Conservation (phyloP, 495 filamentous ascomycete genomes). For the Trichocladium antarcticum region DNA sequence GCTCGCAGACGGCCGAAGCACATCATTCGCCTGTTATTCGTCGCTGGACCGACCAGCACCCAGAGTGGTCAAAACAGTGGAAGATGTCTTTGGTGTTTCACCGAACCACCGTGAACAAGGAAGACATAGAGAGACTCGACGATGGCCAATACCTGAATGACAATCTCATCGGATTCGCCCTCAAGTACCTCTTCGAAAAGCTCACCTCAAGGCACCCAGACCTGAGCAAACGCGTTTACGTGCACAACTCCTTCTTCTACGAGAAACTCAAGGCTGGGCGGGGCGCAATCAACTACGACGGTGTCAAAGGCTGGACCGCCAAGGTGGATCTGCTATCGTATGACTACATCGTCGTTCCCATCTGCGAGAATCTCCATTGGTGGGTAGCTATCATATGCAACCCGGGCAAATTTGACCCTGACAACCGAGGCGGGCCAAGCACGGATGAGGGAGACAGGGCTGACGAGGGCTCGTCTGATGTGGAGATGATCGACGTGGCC, state of each 20-base stretch:
- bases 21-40: not conserved
- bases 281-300: slow-evolving; percentile 60
- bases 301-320: slow-evolving; percentile 80
- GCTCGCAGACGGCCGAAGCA: not conserved
- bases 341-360: slow-evolving; percentile 83
- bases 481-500: slow-evolving; percentile 11
- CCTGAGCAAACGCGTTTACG: slow-evolving; percentile 56
- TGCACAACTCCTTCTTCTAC: slow-evolving; percentile 91
- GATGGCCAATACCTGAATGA: slow-evolving; percentile 87
- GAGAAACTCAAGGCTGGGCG: slow-evolving; percentile 52
- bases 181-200: slow-evolving; percentile 60
- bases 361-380: slow-evolving; percentile 84
- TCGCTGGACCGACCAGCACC: slow-evolving; percentile 36
- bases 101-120: slow-evolving; percentile 57
- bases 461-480: slow-evolving; percentile 3
- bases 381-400: slow-evolving; percentile 96
- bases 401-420: slow-evolving; percentile 44
- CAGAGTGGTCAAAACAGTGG: slow-evolving; percentile 36
- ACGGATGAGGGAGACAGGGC: not conserved
- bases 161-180: slow-evolving; percentile 78
- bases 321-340: slow-evolving; percentile 75
- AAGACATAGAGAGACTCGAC: slow-evolving; percentile 69
- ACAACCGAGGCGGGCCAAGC: not conserved
- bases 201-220: slow-evolving; percentile 45
- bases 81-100: slow-evolving; percentile 59